phyloP scores from a whole-genome alignment of 192 early-diverging fungal genomes.

The Entomortierella chlamydospora region DNA sequence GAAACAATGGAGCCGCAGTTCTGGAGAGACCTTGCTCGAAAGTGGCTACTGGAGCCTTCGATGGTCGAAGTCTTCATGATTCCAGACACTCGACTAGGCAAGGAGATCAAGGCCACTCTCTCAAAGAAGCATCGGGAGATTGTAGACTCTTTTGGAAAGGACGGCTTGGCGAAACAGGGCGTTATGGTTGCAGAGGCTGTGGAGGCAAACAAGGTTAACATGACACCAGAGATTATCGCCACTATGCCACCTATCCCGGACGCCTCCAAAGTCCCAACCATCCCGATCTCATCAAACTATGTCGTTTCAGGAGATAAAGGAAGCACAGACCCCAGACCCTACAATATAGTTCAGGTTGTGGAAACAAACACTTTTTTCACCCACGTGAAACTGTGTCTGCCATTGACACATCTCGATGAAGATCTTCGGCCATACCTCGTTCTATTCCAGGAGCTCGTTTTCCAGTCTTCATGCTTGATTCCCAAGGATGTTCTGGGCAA shows the following conservation, averaged over 20 bases:
- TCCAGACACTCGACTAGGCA: constrained; percentile 65
- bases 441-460: constrained; percentile 83
- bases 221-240: constrained; percentile 57
- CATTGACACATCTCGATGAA: constrained; percentile 62
- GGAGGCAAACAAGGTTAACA: constrained; percentile 50
- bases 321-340: constrained; percentile 52
- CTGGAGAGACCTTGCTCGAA: constrained; percentile 65
- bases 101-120: constrained; percentile 58
- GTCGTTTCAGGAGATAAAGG: constrained; percentile 25
- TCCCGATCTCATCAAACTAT: constrained; percentile 41
- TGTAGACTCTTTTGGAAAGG: constrained; percentile 51
- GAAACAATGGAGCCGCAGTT: constrained; percentile 59
- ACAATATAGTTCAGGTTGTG: constrained; percentile 68
- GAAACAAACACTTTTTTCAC: constrained; percentile 75
- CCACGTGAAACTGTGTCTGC: constrained; percentile 68
- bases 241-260: constrained; percentile 79
- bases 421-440: constrained; percentile 75
- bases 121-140: constrained; percentile 52
- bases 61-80: constrained; percentile 68
- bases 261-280: constrained; percentile 59
- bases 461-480: constrained; percentile 65
- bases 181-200: constrained; percentile 37
- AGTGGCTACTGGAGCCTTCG: constrained; percentile 67
- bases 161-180: constrained; percentile 62
- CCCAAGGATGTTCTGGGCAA: constrained; percentile 60